These are phyloP conservation scores for Penstemon barbatus DNA, from an alignment of 257 asterid species.

Conservation along the genomic window DNA sequence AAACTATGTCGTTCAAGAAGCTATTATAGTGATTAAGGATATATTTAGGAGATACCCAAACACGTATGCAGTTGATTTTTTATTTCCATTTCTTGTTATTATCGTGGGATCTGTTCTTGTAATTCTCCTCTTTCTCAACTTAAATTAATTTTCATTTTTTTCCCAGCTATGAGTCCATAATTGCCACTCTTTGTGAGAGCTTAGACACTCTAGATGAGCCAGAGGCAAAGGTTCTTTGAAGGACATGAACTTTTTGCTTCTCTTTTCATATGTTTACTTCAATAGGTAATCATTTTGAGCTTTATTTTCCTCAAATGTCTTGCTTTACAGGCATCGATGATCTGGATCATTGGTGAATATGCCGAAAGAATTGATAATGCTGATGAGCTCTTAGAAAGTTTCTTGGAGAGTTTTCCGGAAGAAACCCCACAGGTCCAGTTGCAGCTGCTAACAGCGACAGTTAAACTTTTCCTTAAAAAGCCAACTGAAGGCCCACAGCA, in stretches of 20 bases:
- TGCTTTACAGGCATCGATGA: conserved; percentile 89
- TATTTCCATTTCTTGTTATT: conserved; percentile 18
- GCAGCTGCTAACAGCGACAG: conserved; percentile 97
- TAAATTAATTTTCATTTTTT: conserved; percentile 5
- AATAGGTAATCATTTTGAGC: conserved; percentile 18
- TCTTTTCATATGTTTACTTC: conserved; percentile 21
- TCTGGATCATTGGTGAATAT: conserved; percentile 99
- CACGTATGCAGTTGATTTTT: conserved; percentile 61
- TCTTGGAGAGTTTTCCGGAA: conserved; percentile 94
- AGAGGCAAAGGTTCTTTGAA: conserved; percentile 85
- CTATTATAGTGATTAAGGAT: conserved; percentile 96
- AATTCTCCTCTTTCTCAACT: conserved; percentile 16
- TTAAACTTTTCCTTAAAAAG: conserved; percentile 95
- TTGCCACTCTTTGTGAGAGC: conserved; percentile 98
- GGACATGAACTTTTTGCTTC: conserved; percentile 18
- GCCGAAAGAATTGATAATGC: conserved; percentile 99
- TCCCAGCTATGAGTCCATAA: conserved; percentile 89
- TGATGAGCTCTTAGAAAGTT: conserved; percentile 98
- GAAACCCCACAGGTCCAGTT: conserved; percentile 97
- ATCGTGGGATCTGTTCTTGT: conserved; percentile 19
- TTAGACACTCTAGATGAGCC: conserved; percentile 98
- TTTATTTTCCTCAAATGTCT: conserved; percentile 25
- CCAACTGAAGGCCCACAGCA: conserved; percentile 99
- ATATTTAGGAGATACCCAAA: conserved; percentile 98
- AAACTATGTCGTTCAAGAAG: conserved; percentile 99